Evolutionary conservation across 208 protist species (phyloP).

Genomic region (Acanthamoeba polyphaga): DNA sequence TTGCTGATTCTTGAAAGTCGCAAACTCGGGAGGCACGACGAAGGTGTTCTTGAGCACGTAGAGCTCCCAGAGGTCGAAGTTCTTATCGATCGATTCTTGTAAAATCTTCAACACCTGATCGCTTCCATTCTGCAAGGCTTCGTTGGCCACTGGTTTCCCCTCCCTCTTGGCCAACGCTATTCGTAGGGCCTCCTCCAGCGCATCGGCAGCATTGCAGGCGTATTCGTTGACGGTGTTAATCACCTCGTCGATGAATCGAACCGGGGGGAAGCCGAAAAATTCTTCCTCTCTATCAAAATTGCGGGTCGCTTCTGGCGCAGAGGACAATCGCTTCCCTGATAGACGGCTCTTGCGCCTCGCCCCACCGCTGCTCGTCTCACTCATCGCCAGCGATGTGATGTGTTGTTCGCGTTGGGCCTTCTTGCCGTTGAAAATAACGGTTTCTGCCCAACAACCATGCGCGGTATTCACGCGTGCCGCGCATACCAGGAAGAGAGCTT

Average conservation of each 20-base stretch:
- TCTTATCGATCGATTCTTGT: conserved; percentile 40
- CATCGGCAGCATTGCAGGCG: conserved; percentile 34
- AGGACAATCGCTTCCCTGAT: neutral
- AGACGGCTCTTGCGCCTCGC: neutral
- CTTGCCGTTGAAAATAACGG: neutral
- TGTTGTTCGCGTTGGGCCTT: neutral
- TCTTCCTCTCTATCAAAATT: conserved; percentile 41
- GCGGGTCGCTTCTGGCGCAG: neutral
- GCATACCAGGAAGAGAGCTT: no score
- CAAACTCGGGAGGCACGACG: conserved; percentile 49
- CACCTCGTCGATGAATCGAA: conserved; percentile 43
- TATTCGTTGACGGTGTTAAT: conserved; percentile 59
- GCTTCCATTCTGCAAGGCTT: neutral
- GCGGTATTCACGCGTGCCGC: neutral
- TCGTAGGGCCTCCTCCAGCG: conserved; percentile 21
- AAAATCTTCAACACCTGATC: conserved; percentile 60
- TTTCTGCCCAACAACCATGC: neutral
- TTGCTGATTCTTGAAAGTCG: neutral
- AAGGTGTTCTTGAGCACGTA: conserved; percentile 73
- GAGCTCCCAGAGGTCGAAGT: conserved; percentile 68
- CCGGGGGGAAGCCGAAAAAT: conserved; percentile 62
- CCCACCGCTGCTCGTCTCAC: neutral
- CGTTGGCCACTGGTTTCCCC: conserved; percentile 1
- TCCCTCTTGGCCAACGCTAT: neutral
- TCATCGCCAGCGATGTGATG: neutral